Evolutionary conservation across 163 green algal genomes (phyloP), one percentile per base, ranked within the genome.

Genomic region (Scenedesmus sp.): DNA sequence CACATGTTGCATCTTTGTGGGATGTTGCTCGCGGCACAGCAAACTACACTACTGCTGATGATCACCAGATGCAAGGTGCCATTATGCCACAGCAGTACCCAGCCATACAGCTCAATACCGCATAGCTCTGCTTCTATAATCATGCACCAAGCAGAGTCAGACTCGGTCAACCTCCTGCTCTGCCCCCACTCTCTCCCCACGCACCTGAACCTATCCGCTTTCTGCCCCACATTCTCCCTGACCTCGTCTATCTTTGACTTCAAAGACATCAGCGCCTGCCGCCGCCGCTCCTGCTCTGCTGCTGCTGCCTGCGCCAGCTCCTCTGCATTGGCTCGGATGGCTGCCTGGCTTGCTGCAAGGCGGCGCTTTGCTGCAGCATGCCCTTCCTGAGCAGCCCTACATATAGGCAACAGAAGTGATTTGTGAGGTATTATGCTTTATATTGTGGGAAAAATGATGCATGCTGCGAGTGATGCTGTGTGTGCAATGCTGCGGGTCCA

Each of bases 261-360:
- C 20, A 96, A 70, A 8, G 84, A 82, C 87, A 95, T 55, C 54
- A 96, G 85, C 6, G 94, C 92, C 55, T 93, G 62, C 23, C 93
- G 83, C 64, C 91, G 85, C 10, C 81, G 91, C 16, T 84, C 88
- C 70, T 95, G 89, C 86, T 94, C 89, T 67, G 86, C 86, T 16
- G 82, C 93, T 56, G 92, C 81, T 87, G 90, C 81, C 76, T 93
- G 74, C 5, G 56, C 64, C 2, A 89, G 77, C 34, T 87, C 67
- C 74, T 73, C 77, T 59, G 55, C 73, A 88, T 55, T 54, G 60
- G 62, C 1, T 52, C 67, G 70, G 23, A 91, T 79, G 52, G 82
- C 56, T n/a, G 84, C 87, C 16, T 88, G 67, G 54, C 88, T 92
- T 6, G 81, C 60, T 74, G 88, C 79, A n/a, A 96, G 67, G 1